phyloP scores from a whole-genome alignment of 768 basidiomycete species.

The Leccinum ochraceum region DNA sequence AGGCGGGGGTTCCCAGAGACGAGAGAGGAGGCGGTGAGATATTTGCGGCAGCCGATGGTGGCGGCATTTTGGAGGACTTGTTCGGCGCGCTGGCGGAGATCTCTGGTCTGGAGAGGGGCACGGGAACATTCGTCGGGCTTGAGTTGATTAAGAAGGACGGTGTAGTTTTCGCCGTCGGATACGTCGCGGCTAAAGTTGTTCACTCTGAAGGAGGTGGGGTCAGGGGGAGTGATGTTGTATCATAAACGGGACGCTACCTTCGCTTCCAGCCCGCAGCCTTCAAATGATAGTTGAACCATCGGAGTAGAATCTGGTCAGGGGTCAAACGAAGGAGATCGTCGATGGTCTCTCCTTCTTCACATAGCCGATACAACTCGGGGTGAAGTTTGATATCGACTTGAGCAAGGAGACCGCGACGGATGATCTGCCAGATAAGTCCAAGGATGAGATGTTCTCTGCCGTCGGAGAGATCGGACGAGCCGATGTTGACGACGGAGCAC shows the following conservation, averaged over 20 bases:
- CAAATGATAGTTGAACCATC: slow-evolving; percentile 99
- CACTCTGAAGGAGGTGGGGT: slow-evolving; percentile 54
- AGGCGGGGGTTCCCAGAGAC: slow-evolving; percentile 91
- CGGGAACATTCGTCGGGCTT: slow-evolving; percentile 92
- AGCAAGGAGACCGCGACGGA: slow-evolving; percentile 86
- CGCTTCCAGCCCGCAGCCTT: slow-evolving; percentile 93
- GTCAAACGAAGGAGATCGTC: slow-evolving; percentile 93
- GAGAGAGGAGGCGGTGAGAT: slow-evolving; percentile 89
- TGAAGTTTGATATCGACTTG: slow-evolving; percentile 99
- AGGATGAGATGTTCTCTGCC: slow-evolving; percentile 96
- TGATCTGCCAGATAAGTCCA: slow-evolving; percentile 98
- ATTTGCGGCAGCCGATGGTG: slow-evolving; percentile 92
- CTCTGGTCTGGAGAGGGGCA: slow-evolving; percentile 85
- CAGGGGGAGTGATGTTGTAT: background rate
- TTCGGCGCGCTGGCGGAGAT: slow-evolving; percentile 84
- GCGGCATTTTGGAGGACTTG: slow-evolving; percentile 94
- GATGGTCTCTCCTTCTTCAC: slow-evolving; percentile 96
- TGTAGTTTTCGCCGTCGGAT: slow-evolving; percentile 97
- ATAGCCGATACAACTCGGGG: slow-evolving; percentile 92
- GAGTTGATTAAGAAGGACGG: slow-evolving; percentile 91
- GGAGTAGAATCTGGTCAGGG: slow-evolving; percentile 94
- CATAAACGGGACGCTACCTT: slow-evolving; percentile 46
- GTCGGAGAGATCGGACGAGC: slow-evolving; percentile 88
- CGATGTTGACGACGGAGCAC: slow-evolving; percentile 98
- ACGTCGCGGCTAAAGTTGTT: slow-evolving; percentile 98